Conservation (phyloP, 768 basidiomycete species). For the Cubamyces lactineus region DNA sequence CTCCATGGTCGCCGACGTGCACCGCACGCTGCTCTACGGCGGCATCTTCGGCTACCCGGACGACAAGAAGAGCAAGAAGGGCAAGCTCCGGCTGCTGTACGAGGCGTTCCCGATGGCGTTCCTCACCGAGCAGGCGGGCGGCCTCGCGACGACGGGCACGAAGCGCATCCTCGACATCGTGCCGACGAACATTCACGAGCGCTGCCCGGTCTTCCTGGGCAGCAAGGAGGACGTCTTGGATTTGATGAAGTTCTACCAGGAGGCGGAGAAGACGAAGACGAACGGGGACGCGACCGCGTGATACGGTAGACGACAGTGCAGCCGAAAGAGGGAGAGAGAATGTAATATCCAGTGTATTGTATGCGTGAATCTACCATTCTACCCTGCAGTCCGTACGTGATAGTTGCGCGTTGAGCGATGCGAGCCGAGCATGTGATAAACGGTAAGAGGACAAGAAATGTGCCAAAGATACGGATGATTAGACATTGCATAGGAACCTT, state of each 20-base stretch:
- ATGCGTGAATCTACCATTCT: constrained; percentile 6
- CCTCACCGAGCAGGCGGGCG: constrained; percentile 95
- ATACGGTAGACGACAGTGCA: background rate
- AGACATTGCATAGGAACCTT: too few relatives aligned
- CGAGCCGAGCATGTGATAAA: background rate
- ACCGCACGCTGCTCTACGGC: constrained; percentile 93
- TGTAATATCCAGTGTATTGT: constrained; percentile 19
- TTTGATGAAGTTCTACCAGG: constrained; percentile 81
- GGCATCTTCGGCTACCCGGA: constrained; percentile 98
- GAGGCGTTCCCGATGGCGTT: constrained; percentile 99
- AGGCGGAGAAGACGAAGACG: constrained; percentile 22
- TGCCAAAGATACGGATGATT: too few relatives aligned
- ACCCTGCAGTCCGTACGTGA: background rate
- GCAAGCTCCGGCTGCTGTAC: constrained; percentile 93
- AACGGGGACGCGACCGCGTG: constrained; percentile 26
- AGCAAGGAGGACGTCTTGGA: constrained; percentile 93
- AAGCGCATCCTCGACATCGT: constrained; percentile 90
- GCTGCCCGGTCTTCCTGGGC: constrained; percentile 92
- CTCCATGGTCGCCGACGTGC: constrained; percentile 99
- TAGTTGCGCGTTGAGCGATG: background rate
- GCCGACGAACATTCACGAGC: constrained; percentile 86
- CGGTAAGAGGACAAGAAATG: too few relatives aligned
- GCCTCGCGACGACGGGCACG: constrained; percentile 95
- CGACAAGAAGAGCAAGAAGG: constrained; percentile 96
- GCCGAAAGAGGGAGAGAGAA: background rate